Percentiles rank a stretch among this genome's conserved stretches.
These are phyloP conservation scores for Telfairia occidentalis DNA, from an alignment of 331 rosid species.

Conservation along the genomic window DNA sequence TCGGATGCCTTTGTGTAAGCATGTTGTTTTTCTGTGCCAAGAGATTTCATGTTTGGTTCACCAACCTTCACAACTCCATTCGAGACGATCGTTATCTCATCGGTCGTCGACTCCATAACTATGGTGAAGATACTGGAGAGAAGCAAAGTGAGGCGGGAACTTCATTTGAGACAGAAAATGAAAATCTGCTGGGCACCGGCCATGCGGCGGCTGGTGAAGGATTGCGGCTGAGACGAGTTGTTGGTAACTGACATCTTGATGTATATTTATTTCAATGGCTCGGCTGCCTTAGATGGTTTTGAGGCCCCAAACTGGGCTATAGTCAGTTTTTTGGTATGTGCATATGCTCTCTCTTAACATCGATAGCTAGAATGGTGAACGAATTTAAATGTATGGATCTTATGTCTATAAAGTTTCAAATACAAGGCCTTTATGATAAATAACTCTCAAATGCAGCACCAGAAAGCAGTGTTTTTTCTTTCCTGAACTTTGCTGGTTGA, in stretches of 20 bases:
- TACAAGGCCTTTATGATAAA: background rate
- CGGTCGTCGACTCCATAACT: slow-evolving; percentile 91
- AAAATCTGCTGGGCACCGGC: slow-evolving; percentile 8
- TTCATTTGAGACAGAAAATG: slow-evolving; percentile 6
- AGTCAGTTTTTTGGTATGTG: slow-evolving; percentile 11
- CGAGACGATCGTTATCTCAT: slow-evolving; percentile 91
- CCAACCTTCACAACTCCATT: slow-evolving; percentile 94
- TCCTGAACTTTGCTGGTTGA: background rate
- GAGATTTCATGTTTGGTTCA: slow-evolving; percentile 96
- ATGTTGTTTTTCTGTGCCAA: slow-evolving; percentile 74
- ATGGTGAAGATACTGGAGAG: slow-evolving; percentile 39
- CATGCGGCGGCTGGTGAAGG: slow-evolving; percentile 30
- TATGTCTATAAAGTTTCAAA: background rate
- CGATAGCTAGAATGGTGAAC: slow-evolving; percentile 1
- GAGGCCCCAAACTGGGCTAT: slow-evolving; percentile 12
- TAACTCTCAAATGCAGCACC: background rate
- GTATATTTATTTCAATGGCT: slow-evolving; percentile 2
- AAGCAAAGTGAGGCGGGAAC: slow-evolving; percentile 19
- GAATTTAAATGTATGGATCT: background rate
- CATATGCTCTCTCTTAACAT: slow-evolving; percentile 9
- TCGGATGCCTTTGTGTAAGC: slow-evolving; percentile 87
- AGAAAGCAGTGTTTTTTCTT: background rate
- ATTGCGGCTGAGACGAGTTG: slow-evolving; percentile 28
- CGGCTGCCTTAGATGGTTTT: background rate
- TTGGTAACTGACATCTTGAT: slow-evolving; percentile 8